Base-by-base conservation (phyloP, 306 rosid species). In the Pyrus bretschneideri region DNA sequence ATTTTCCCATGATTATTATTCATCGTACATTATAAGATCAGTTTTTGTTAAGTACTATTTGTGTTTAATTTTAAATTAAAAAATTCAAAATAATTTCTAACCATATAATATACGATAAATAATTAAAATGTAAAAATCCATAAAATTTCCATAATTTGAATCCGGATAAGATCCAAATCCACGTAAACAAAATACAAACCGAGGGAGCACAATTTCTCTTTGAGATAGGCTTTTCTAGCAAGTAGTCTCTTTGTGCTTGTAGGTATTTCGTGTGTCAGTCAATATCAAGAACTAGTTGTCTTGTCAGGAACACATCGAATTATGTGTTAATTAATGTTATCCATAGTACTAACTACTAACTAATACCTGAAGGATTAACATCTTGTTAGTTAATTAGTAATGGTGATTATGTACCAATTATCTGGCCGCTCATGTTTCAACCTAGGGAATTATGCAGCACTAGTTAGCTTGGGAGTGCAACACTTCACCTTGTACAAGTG, bases 81-180 rank as follows among this genome's bases (percentile, higher is more conserved):
- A 1, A 6, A 6, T 35, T 33, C 1, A 7, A 38, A 6, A 38
- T 38, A 7, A 1, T 7, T 38, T 7, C 0, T 7, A 0, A 38
- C 0, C 42, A 38, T 0, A 38, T 0, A 0, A 38, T 38, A 38
- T 38, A 38, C 0, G 0, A 38, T 38, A 38, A 38, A 7, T 9
- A 9, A 35, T 35, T 35, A 35, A 0, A 38, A 38, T 38, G 0
- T 38, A 0, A 38, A 0, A 1, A 38, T 38, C 0, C 0, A 0
- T 6, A 35, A 6, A 0, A 7, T 38, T 1, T 7, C 0, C 0
- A 38, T 2, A 38, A 38, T 38, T 38, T 7, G 0, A 38, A 38
- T 38, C 10, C 0, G 0, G 2, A 38, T 7, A 0, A 38, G 2
- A 38, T 38, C 10, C 2, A 38, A 7, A 7, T 38, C 42, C 45